phyloP scores from a whole-genome alignment of 148 eudicot species.

The Cornus controversa region DNA sequence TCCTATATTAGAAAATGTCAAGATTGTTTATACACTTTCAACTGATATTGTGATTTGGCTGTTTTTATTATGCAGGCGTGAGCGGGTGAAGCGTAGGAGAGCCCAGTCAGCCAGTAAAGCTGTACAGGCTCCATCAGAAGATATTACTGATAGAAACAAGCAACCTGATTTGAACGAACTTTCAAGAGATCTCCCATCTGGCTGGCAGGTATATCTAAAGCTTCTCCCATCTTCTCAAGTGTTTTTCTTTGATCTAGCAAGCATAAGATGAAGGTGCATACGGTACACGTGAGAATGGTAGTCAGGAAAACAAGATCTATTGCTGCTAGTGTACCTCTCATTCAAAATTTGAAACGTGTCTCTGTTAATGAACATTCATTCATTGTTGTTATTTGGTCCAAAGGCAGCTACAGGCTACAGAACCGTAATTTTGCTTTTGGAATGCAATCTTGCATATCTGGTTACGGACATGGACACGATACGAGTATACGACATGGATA shows the following conservation, averaged over 20 bases:
- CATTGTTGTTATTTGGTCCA: too few relatives aligned
- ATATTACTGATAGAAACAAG: conserved; percentile 30
- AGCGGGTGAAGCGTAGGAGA: conserved; percentile 89
- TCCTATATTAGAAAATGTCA: neutral
- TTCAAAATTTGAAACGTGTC: too few relatives aligned
- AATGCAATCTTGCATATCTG: neutral
- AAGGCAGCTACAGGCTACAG: too few relatives aligned
- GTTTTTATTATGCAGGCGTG: conserved; percentile 58
- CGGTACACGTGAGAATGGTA: neutral
- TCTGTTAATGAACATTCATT: too few relatives aligned
- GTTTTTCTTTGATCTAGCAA: neutral
- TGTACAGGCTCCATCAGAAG: conserved; percentile 29
- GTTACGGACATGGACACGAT: too few relatives aligned
- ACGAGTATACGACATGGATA: too few relatives aligned
- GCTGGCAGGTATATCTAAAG: conserved; percentile 78
- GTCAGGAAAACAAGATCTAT: neutral
- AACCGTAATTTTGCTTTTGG: neutral
- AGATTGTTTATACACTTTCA: neutral
- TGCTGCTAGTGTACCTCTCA: neutral
- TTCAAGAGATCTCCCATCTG: conserved; percentile 73
- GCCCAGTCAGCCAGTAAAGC: conserved; percentile 54
- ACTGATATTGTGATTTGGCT: neutral
- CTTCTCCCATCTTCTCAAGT: neutral
- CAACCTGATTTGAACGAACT: conserved; percentile 62
- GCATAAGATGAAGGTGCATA: neutral